Evolutionary conservation across 805 yeast genomes (phyloP).

Genomic region (Candida yuanshanica): DNA sequence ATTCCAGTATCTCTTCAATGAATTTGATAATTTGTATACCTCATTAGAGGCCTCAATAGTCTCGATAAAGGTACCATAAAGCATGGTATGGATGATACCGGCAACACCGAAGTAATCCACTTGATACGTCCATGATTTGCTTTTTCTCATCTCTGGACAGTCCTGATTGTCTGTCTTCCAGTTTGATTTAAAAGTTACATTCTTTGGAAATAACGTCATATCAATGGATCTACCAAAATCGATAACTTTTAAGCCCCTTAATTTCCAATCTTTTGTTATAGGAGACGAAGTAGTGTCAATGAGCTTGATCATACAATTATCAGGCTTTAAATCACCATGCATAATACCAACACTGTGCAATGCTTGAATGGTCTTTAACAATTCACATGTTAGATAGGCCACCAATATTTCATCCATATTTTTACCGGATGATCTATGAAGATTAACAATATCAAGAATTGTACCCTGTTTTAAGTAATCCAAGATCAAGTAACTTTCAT

Average conservation of each 20-base stretch:
- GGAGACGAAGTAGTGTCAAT: slow-evolving; percentile 23
- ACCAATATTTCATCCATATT: slow-evolving; percentile 56
- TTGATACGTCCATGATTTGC: slow-evolving; percentile 67
- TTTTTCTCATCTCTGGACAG: slow-evolving; percentile 61
- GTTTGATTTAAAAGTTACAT: slow-evolving; percentile 49
- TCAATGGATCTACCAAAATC: slow-evolving; percentile 85
- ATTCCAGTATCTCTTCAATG: slow-evolving; percentile 74
- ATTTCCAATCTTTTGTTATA: slow-evolving; percentile 41
- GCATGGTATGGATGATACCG: slow-evolving; percentile 60
- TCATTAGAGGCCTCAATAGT: slow-evolving; percentile 25
- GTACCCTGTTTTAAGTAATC: slow-evolving; percentile 55
- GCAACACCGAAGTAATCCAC: slow-evolving; percentile 85
- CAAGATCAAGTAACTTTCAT: slow-evolving; percentile 22
- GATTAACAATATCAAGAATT: slow-evolving; percentile 59
- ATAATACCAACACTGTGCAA: slow-evolving; percentile 64
- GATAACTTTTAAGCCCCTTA: slow-evolving; percentile 55
- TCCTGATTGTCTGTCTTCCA: slow-evolving; percentile 64
- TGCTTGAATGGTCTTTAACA: slow-evolving; percentile 50
- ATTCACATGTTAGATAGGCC: slow-evolving; percentile 58
- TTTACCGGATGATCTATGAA: slow-evolving; percentile 30
- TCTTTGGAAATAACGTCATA: slow-evolving; percentile 45
- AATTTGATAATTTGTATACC: slow-evolving; percentile 34
- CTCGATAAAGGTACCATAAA: slow-evolving; percentile 64
- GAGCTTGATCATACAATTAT: slow-evolving; percentile 74
- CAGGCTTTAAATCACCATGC: slow-evolving; percentile 85